A percentile compares a stretch with the other conserved stretches of the same genome.
Conservation (phyloP, 78 protist genomes). For the Tieghemostelium lacteum region DNA sequence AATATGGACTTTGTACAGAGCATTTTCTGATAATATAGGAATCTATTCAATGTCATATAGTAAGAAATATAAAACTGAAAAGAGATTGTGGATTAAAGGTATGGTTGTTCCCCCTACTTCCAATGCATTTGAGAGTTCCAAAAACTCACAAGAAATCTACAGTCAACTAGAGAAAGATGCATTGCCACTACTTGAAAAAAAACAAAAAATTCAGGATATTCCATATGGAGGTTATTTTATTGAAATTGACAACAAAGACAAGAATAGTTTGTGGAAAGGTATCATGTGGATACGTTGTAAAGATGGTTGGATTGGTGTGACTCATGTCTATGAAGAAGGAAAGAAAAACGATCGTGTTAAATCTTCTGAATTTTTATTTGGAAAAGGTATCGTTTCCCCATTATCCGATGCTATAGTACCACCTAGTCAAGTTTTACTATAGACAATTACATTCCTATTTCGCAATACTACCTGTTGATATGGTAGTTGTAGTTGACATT, state of each 20-base stretch:
- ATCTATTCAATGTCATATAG: background rate
- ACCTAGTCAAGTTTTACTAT: too few relatives aligned
- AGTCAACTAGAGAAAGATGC: background rate
- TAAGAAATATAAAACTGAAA: constrained; percentile 16
- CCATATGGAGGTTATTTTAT: background rate
- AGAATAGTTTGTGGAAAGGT: background rate
- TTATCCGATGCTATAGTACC: too few relatives aligned
- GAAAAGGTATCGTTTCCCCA: constrained; percentile 36
- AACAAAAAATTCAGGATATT: too few relatives aligned
- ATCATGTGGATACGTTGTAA: constrained; percentile 42
- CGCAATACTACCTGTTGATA: too few relatives aligned
- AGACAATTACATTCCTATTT: too few relatives aligned
- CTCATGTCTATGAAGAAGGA: constrained; percentile 28
- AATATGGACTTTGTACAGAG: constrained; percentile 47
- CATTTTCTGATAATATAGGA: constrained; percentile 51
- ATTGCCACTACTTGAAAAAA: background rate
- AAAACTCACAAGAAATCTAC: background rate
- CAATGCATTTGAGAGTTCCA: background rate
- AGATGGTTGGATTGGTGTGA: constrained; percentile 75
- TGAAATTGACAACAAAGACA: background rate
- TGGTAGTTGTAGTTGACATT: too few relatives aligned
- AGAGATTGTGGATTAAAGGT: background rate
- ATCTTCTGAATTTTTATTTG: constrained; percentile 44
- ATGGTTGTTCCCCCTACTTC: constrained; percentile 18
- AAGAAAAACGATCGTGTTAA: constrained; percentile 29